Evolutionary conservation across 2,329 filamentous ascomycete species (phyloP), one percentile per base, ranked within the genome.

Genomic region (Onygenales sp.): DNA sequence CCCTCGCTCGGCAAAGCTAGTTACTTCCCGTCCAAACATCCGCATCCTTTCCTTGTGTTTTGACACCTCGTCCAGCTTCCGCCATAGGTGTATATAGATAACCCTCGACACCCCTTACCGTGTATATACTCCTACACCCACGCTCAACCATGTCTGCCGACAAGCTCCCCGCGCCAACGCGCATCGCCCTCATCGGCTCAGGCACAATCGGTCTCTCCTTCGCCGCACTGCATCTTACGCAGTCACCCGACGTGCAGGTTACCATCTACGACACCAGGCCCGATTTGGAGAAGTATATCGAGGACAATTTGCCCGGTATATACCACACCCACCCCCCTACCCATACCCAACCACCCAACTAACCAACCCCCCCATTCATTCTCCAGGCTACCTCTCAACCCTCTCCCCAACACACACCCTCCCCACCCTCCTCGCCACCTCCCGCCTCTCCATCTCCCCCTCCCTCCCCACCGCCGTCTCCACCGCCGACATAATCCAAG

Each of bases 121-220:
- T 27, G 3, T 27, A 27, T 27, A 27, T 27, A 27, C 21, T 5
- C 21, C 21, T 27, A 27, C 21, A 27, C 17, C 17, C 17, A 17
- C 17, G 17, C 17, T 43, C 13, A 33, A 36, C 45, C n/a, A 50
- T 50, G 48, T 50, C 48, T 42, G 39, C 8, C 2, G 31, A 42
- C 37, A 50, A 42, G 17, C 37, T 42, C 42, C 48, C 21, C 9
- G 42, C 14, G 33, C 45, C 45, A 39, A 50, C 37, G 6, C 56
- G 56, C 34, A 65, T 73, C 49, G 63, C 68, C 49, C 59, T 72
- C 11, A 59, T 73, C 17, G 69, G 70, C 46, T 60, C 64, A n/a
- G 69, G 69, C 37, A 68, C 69, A 42, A 82, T 82, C 43, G 78
- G 79, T 36, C 72, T 81, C 44, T 80, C 77, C 21, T 80, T 81